Conservation (phyloP, 495 filamentous ascomycete genomes). For the Aspergillus sclerotioniger region DNA sequence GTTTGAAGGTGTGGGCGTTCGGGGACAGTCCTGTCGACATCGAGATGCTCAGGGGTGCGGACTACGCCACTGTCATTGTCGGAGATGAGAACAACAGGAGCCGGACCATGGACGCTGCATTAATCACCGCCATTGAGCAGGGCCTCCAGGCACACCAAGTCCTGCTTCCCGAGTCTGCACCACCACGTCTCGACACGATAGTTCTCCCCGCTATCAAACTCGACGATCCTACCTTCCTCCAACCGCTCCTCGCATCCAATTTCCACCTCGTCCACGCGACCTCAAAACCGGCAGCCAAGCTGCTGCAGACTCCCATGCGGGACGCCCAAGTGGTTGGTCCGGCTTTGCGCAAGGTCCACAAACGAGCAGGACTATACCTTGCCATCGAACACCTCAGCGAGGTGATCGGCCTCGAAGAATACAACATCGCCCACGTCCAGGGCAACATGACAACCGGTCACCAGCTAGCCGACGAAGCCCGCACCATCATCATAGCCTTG, state of each 20-base stretch:
- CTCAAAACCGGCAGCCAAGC: conserved; percentile 40
- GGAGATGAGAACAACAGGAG: conserved; percentile 51
- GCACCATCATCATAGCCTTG: conserved; percentile 57
- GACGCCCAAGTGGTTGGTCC: conserved; percentile 49
- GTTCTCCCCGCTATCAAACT: conserved; percentile 48
- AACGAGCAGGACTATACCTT: conserved; percentile 52
- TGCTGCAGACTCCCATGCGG: conserved; percentile 59
- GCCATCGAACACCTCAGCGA: conserved; percentile 47
- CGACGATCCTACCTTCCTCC: conserved; percentile 33
- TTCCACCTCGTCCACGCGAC: conserved; percentile 46
- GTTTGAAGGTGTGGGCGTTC: not conserved
- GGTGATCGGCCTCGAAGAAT: conserved; percentile 53
- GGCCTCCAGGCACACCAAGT: conserved; percentile 46
- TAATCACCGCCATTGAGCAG: conserved; percentile 46
- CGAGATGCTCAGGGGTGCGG: conserved; percentile 53
- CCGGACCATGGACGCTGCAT: conserved; percentile 52
- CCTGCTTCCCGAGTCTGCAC: conserved; percentile 40
- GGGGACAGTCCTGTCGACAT: conserved; percentile 60
- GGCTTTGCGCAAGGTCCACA: conserved; percentile 50
- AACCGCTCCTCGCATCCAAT: conserved; percentile 17
- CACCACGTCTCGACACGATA: conserved; percentile 44
- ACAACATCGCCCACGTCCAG: conserved; percentile 53
- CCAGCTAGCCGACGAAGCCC: conserved; percentile 47
- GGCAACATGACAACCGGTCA: conserved; percentile 49
- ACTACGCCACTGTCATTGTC: conserved; percentile 59